Conservation (phyloP, 305 asterid species). For the Euphrasia arctica region DNA sequence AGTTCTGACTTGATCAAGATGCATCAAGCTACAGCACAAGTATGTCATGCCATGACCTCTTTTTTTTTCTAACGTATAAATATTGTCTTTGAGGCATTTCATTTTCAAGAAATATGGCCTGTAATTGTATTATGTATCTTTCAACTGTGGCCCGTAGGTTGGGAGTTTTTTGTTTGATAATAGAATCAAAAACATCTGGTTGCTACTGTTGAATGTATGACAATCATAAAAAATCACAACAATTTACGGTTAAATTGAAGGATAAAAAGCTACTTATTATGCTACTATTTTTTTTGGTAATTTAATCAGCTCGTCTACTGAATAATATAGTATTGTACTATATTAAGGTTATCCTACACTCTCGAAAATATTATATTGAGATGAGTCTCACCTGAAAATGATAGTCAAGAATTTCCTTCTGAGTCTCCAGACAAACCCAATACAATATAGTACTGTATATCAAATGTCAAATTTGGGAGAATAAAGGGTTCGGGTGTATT, state of each 20-base stretch:
- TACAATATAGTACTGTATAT: no score
- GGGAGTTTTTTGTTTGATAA: neutral
- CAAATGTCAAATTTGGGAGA: neutral
- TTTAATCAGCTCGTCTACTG: neutral
- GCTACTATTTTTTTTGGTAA: neutral
- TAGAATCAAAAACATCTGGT: neutral
- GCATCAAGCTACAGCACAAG: conserved; percentile 99
- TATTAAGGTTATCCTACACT: no score
- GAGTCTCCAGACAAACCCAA: no score
- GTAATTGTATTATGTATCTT: neutral
- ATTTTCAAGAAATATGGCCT: neutral
- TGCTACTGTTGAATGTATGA: neutral
- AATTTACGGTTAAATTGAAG: conserved; percentile 2
- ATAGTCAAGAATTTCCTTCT: no score
- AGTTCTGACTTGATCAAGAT: conserved; percentile 82
- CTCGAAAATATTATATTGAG: no score
- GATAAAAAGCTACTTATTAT: neutral
- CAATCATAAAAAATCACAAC: neutral
- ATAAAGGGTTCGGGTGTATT: neutral
- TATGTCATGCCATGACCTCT: conserved; percentile 32
- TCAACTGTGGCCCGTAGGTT: neutral
- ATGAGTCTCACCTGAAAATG: no score
- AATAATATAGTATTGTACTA: neutral
- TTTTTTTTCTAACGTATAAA: neutral
- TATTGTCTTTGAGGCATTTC: neutral